phyloP scores from a whole-genome alignment of 2,329 filamentous ascomycete species.

The Fusarium anguioides region DNA sequence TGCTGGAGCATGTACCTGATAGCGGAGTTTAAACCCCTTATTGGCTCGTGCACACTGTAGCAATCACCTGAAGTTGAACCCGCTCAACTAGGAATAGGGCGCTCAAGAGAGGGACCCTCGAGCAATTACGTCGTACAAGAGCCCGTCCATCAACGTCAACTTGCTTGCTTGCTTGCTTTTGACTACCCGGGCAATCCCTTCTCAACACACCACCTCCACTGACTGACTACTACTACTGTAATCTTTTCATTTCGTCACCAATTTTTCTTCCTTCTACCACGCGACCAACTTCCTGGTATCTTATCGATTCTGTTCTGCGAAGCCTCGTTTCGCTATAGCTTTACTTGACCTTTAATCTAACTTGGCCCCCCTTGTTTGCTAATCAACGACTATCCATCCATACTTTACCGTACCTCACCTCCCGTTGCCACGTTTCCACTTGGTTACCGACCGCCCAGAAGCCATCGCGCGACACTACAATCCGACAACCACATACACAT shows the following conservation, averaged over 20 bases:
- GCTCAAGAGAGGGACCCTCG: constrained; percentile 10
- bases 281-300: constrained; percentile 15
- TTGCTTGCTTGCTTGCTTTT: constrained; percentile 8
- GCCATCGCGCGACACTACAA: constrained; percentile 40
- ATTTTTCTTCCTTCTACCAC: constrained; percentile 22
- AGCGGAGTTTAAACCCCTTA: constrained; percentile 23
- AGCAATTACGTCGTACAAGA: constrained; percentile 40
- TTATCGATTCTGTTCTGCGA: constrained; percentile 22
- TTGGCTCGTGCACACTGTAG: constrained; percentile 36
- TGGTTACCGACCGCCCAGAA: constrained; percentile 24
- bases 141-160: constrained; percentile 32
- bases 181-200: not conserved
- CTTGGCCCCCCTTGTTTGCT: constrained; percentile 6
- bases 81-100: constrained; percentile 34
- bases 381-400: constrained; percentile 20
- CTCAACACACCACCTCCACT: constrained; percentile 15
- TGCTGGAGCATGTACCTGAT: too few species aligned
- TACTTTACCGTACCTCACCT: not conserved
- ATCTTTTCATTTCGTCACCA: constrained; percentile 25
- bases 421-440: constrained; percentile 45
- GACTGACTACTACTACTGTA: constrained; percentile 12
- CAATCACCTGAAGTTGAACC: constrained; percentile 29
- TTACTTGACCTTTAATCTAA: constrained; percentile 22
- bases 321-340: constrained; percentile 11
- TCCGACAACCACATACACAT: constrained; percentile 9